Base-by-base conservation (phyloP, 805 yeast species). In the Cyberlindnera meyerae region DNA sequence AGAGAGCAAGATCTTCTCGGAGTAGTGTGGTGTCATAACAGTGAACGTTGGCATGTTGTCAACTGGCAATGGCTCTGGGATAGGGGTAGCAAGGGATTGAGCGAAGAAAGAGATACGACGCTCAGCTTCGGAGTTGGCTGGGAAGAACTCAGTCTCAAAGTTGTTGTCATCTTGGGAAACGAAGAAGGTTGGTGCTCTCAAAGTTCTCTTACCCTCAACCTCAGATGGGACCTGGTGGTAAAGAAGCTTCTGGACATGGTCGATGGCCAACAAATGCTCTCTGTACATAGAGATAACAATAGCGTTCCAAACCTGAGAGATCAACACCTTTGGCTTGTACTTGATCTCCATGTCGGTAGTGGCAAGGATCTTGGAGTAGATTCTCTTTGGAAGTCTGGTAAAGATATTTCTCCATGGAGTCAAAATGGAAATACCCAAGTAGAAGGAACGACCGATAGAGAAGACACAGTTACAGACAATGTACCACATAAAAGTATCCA, bases 321-420 rank as follows among this genome's bases (percentile, higher is more conserved):
- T 75, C 43, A 78, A 58, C 12, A 67, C 59, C 52, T 79, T 79
- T 7, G 79, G 72, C 43, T 67, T 66, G 15, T 61, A 48, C 39
- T 52, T 51, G 37, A 60, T 45, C 42, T 61, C 60, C 43, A 78
- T 75, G 18, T 66, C 54, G 18, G 45, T 28, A 3, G 54, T 46
- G 0, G 59, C 58, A 47, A 87, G 57, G 4, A 87, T 65, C 48
- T 86, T 85, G 9, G 90, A 74, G 47, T 73, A 73, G 3, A 86
- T 82, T 49, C 95, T 68, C 49, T 79, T 77, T 0, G 95, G 95
- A 14, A 87, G 61, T 33, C 88, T 63, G 4, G 86, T 71, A 55
- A 78, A 85, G 21, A 82, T 75, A 51, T 83, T 85, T 54, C 84
- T 75, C 95, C 95, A 85, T 0, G 95, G 95, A 2, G 94, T 82